Evolutionary conservation across 2,329 filamentous ascomycete genomes (phyloP).

Genomic region (Apiospora rasikravindrae): DNA sequence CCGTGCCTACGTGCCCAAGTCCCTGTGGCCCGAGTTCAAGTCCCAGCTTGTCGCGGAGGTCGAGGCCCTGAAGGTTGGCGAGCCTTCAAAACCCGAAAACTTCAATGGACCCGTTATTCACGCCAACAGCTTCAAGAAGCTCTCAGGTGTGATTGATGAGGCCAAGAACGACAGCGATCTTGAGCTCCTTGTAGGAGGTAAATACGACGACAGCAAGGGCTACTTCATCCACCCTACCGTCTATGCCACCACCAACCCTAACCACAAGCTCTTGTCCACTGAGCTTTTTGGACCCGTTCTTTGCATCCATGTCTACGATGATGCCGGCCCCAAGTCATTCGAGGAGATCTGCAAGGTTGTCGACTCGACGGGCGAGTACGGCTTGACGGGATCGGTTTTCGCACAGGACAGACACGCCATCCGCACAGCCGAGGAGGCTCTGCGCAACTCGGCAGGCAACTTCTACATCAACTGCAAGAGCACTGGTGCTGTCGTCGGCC

Average conservation of each 20-base stretch:
- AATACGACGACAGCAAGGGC: conserved; percentile 77
- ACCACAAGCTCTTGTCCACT: conserved; percentile 74
- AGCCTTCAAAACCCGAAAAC: conserved; percentile 71
- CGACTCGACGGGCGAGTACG: conserved; percentile 77
- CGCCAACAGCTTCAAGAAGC: conserved; percentile 79
- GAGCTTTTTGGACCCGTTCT: conserved; percentile 86
- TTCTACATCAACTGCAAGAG: conserved; percentile 89
- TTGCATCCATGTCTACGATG: conserved; percentile 78
- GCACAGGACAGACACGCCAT: conserved; percentile 70
- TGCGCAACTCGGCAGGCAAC: conserved; percentile 78
- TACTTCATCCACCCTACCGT: conserved; percentile 87
- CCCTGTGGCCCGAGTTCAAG: conserved; percentile 75
- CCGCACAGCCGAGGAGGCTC: conserved; percentile 70
- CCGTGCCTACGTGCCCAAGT: conserved; percentile 77
- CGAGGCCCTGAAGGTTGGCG: conserved; percentile 72
- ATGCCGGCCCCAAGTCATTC: conserved; percentile 64
- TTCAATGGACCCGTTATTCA: conserved; percentile 92
- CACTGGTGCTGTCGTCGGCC: conserved; percentile 74
- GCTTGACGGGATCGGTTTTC: conserved; percentile 78
- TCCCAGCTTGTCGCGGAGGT: conserved; percentile 71
- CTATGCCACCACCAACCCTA: conserved; percentile 75
- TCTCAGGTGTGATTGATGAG: conserved; percentile 76
- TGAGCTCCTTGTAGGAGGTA: conserved; percentile 75
- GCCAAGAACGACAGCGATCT: conserved; percentile 79
- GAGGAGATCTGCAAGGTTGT: conserved; percentile 64